Conservation (phyloP, 2,329 filamentous ascomycete genomes). For the Scolecobasidium constrictum region DNA sequence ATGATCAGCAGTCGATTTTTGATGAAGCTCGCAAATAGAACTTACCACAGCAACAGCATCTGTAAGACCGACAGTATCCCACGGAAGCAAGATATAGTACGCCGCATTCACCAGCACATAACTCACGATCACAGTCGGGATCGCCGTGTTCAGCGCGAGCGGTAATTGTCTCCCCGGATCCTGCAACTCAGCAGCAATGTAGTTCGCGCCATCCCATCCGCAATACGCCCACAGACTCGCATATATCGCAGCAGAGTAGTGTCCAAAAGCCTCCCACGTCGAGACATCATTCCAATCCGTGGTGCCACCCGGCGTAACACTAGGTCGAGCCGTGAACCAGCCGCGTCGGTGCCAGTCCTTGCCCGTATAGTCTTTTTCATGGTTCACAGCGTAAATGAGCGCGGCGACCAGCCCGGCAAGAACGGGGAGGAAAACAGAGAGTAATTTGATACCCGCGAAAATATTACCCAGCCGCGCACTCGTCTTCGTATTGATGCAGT, state of each 20-base stretch:
- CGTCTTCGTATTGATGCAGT: conserved; percentile 32
- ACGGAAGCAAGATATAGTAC: conserved; percentile 53
- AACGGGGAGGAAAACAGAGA: conserved; percentile 21
- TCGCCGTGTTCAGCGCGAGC: conserved; percentile 49
- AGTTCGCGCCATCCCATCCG: conserved; percentile 51
- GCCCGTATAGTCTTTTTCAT: conserved; percentile 19
- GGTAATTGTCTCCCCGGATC: conserved; percentile 35
- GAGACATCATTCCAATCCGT: conserved; percentile 29
- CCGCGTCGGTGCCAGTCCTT: conserved; percentile 30
- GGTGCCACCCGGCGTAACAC: conserved; percentile 30
- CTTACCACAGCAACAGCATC: conserved; percentile 53
- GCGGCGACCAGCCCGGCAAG: conserved; percentile 21
- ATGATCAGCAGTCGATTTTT: conserved; percentile 25
- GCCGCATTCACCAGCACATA: conserved; percentile 50
- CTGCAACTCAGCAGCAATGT: conserved; percentile 26
- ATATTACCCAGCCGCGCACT: conserved; percentile 29
- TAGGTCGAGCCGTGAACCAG: conserved; percentile 46
- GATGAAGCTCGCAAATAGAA: conserved; percentile 9
- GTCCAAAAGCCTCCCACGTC: conserved; percentile 48
- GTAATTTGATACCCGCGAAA: conserved; percentile 29
- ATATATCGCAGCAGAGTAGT: conserved; percentile 50
- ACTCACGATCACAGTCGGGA: conserved; percentile 48
- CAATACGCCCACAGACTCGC: conserved; percentile 54
- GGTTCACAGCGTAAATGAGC: conserved; percentile 19
- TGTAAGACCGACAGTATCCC: conserved; percentile 45